Evolutionary conservation across 1,284 basidiomycete genomes (phyloP), one percentile per base, ranked within the genome.

Genomic region (Gastroboletus turbinatus): DNA sequence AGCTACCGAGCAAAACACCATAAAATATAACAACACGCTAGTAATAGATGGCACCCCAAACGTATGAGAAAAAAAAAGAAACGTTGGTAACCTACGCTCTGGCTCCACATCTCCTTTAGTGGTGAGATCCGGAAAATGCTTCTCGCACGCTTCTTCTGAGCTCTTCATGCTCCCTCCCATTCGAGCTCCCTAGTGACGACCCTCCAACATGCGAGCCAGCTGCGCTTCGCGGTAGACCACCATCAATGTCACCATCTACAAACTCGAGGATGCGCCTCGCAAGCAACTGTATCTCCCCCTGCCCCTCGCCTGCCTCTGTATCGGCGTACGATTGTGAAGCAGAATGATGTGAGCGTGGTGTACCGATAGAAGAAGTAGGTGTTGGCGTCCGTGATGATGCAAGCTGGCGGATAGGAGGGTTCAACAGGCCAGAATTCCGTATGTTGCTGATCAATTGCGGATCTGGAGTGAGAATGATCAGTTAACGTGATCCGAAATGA

Each of bases 371-470:
- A 1, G 88, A 90, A 0, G 84, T 76, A 6, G 87, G 87, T 3
- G 89, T 84, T 8, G 84, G 82, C 25, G 90, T 82, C 36, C 87
- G 84, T 8, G 90, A 90, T 56, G 78, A 80, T 17, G 93, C 85
- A 29, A 98, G 84, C 63, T 87, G 85, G 43, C 88, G 85, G 62
- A 97, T 94, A 58, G 92, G 90, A 11, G 92, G 87, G 46, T 94
- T 83, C 61, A 98, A 79, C 56, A 92, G 78, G 52, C 79, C 80
- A 1, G 94, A 96, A 59, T 76, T 83, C 53, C 93, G 91, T 69
- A 98, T 95, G 75, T 92, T 95, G 71, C 83, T 88, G 55, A 91
- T 90, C 44, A 98, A 79, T 68, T 92, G 87, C n/a, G 90, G 86
- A 72, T 97, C 94, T 88, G 45, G 14, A 40, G 11, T 32, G 21